Conservation (phyloP, 192 early-diverging fungal species). For the Helicostylum pulchrum region DNA sequence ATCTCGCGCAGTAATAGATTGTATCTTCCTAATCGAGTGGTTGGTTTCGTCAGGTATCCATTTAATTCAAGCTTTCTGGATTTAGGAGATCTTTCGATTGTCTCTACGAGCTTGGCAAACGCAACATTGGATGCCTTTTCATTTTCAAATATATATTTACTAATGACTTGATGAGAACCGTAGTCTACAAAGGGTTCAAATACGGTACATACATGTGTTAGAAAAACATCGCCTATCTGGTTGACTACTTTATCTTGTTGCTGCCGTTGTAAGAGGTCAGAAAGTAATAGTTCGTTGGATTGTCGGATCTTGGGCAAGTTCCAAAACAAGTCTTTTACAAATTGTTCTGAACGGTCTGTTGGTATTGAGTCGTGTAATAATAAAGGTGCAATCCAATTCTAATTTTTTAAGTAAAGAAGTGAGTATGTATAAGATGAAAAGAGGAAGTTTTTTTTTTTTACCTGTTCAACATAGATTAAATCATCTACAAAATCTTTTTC, state of each 20-base stretch:
- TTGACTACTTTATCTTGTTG: constrained; percentile 67
- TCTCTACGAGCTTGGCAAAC: constrained; percentile 74
- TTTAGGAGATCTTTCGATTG: constrained; percentile 64
- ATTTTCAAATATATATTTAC: constrained; percentile 77
- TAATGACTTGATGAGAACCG: constrained; percentile 81
- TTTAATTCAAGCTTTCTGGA: constrained; percentile 80
- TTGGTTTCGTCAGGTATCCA: constrained; percentile 85
- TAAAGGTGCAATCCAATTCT: constrained; percentile 64
- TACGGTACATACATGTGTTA: constrained; percentile 57
- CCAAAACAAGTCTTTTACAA: constrained; percentile 63
- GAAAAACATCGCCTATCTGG: constrained; percentile 83
- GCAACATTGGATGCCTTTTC: constrained; percentile 65
- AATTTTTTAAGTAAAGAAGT: not conserved
- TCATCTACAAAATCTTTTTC: constrained; percentile 92
- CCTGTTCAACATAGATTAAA: constrained; percentile 73
- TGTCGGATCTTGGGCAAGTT: constrained; percentile 66
- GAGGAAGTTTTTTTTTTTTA: constrained; percentile 18
- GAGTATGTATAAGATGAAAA: no score
- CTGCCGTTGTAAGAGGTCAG: constrained; percentile 63
- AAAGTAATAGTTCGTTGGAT: constrained; percentile 59
- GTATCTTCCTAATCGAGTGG: constrained; percentile 85
- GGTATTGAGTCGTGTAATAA: constrained; percentile 63
- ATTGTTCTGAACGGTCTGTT: constrained; percentile 53
- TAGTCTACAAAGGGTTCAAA: constrained; percentile 84
- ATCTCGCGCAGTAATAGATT: constrained; percentile 78